Base-by-base conservation (phyloP, 768 basidiomycete genomes). In the Russula emetica region DNA sequence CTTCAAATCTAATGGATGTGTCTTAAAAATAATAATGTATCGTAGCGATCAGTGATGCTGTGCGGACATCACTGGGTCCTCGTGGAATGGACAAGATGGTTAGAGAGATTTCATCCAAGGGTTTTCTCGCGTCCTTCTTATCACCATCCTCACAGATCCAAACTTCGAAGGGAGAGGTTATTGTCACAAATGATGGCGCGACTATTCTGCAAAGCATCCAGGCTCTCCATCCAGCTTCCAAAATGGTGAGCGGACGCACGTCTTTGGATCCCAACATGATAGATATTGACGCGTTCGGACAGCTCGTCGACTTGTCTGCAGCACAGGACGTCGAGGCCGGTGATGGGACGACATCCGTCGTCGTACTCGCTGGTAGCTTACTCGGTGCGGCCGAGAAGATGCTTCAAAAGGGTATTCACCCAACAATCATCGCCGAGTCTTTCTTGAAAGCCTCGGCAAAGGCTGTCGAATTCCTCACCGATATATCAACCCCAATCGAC, bases 31-130 rank as follows among this genome's bases (percentile, higher is more conserved):
- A 2, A 5, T 22, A 20, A 28, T 38, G 18, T 42, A 20, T 42
- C 30, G 26, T 54, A 97, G 95, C 96, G 32, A 97, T 99, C 72
- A 94, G 94, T 70, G 95, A 97, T 80, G 96, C 94, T 58, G 95
- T 99, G 49, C 82, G 96, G 70, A 98, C 96, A 51, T 98, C 95
- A 49, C 77, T 99, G 69, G 96, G 96, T 16, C 96, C 96, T 53
- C 86, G 90, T 75, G 96, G 96, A 66, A 99, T 99, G 96, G 96
- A 98, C 79, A 98, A 98, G 81, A 98, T 98, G 96, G 96, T 91
- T 71, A 63, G 79, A 60, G 22, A 22, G 22, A 20, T 36, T 49
- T 34, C 45, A 55, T 26, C 34, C 36, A n/a, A 18, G 1, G 32
- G 28, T 55, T 51, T 58, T 26, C 24, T 40, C 50, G 51, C 30